Evolutionary conservation across 1,139 yeast genomes (phyloP).

Genomic region (Sugiyamaella pinicola): DNA sequence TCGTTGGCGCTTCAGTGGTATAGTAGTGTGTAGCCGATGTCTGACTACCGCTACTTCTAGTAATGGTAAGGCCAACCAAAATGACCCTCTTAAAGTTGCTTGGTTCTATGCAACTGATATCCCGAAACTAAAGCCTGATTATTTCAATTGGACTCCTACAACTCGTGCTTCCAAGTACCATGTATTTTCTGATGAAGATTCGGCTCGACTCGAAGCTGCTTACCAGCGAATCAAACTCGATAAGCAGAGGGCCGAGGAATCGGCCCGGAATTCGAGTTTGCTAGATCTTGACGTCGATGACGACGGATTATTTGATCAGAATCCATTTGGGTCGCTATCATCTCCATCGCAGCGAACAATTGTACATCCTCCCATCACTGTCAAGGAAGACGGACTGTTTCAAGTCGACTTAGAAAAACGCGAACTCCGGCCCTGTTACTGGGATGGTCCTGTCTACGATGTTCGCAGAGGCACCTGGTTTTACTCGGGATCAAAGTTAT

Average conservation of each 20-base stretch:
- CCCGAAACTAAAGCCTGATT: slow-evolving; percentile 67
- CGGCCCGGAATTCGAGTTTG: neutral
- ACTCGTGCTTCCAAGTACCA: slow-evolving; percentile 56
- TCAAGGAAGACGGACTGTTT: slow-evolving; percentile 79
- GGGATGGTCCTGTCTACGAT: slow-evolving; percentile 88
- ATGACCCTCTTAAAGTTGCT: slow-evolving; percentile 5
- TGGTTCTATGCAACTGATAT: slow-evolving; percentile 88
- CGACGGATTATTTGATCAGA: neutral
- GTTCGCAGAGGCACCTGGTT: slow-evolving; percentile 91
- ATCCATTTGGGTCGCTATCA: slow-evolving; percentile 4
- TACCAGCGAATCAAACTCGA: slow-evolving; percentile 39
- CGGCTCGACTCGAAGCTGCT: slow-evolving; percentile 57
- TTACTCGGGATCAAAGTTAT: slow-evolving; percentile 47
- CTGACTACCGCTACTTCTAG: neutral
- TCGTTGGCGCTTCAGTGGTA: neutral
- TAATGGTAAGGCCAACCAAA: neutral
- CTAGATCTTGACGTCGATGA: slow-evolving; percentile 9
- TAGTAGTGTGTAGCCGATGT: neutral
- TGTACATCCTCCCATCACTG: slow-evolving; percentile 48
- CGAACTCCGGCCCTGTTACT: slow-evolving; percentile 69
- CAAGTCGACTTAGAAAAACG: slow-evolving; percentile 63
- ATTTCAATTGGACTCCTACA: slow-evolving; percentile 48
- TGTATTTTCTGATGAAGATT: slow-evolving; percentile 70
- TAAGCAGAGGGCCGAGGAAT: slow-evolving; percentile 4
- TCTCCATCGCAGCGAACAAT: neutral